phyloP scores from a whole-genome alignment of 2,329 filamentous ascomycete genomes.

The Hymenoscyphus infarciens region DNA sequence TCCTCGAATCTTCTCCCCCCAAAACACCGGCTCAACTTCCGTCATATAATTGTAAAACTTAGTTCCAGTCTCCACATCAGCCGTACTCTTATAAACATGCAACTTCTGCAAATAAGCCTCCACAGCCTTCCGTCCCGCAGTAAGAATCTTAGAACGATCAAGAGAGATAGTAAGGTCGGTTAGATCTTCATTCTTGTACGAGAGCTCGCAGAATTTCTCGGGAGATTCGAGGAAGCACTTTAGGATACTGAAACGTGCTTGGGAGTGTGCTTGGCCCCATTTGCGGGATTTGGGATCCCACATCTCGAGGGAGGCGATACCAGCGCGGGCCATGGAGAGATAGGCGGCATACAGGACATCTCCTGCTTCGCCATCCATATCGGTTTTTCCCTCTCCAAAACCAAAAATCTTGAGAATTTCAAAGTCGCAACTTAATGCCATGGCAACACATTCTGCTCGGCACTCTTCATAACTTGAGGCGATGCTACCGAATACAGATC shows the following conservation, averaged over 20 bases:
- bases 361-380: conserved; percentile 74
- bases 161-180: conserved; percentile 79
- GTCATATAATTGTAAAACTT: conserved; percentile 83
- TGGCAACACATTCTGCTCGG: conserved; percentile 88
- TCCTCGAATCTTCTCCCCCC: conserved; percentile 73
- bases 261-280: conserved; percentile 91
- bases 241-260: conserved; percentile 86
- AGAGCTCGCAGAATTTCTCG: conserved; percentile 81
- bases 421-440: conserved; percentile 87
- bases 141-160: conserved; percentile 82
- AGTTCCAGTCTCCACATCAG: conserved; percentile 73
- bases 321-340: conserved; percentile 91
- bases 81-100: conserved; percentile 88
- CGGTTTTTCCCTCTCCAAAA: conserved; percentile 70
- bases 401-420: conserved; percentile 86
- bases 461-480: conserved; percentile 93
- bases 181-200: conserved; percentile 64
- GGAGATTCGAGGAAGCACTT: conserved; percentile 81
- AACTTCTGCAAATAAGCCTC: conserved; percentile 85
- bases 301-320: conserved; percentile 82
- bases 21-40: conserved; percentile 75
- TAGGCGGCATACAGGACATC: conserved; percentile 87
- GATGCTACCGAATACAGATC: conserved; percentile 82
- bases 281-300: conserved; percentile 90
- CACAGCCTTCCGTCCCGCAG: conserved; percentile 75